Evolutionary conservation across 495 filamentous ascomycete species (phyloP).

Genomic region (Filosporella fistucella): DNA sequence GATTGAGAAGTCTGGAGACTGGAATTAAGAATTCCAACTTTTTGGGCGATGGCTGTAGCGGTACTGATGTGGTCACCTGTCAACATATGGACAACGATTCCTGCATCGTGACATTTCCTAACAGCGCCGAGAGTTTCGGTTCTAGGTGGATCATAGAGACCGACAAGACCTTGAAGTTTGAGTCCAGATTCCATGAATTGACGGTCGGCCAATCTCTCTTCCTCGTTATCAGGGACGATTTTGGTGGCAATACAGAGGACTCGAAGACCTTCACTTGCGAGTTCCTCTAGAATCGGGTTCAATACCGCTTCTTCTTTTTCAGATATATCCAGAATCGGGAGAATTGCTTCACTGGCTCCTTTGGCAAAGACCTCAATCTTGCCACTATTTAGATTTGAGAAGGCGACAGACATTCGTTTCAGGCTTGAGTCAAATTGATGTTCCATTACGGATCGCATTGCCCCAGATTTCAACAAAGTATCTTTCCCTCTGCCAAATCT

Average conservation of each 20-base stretch:
- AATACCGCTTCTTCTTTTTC: slow-evolving; percentile 28
- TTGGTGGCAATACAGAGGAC: slow-evolving; percentile 48
- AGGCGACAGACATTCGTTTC: slow-evolving; percentile 57
- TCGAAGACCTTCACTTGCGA: slow-evolving; percentile 52
- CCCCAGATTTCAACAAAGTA: slow-evolving; percentile 21
- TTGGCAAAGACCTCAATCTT: slow-evolving; percentile 46
- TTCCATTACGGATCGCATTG: slow-evolving; percentile 42
- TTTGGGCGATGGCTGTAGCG: slow-evolving; percentile 78
- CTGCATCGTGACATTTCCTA: slow-evolving; percentile 66
- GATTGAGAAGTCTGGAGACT: slow-evolving; percentile 25
- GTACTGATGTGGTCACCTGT: slow-evolving; percentile 85
- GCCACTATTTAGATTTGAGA: slow-evolving; percentile 30
- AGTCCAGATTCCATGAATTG: neutral
- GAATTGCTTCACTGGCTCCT: slow-evolving; percentile 51
- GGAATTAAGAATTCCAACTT: slow-evolving; percentile 81
- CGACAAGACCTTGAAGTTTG: slow-evolving; percentile 59
- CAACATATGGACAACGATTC: slow-evolving; percentile 86
- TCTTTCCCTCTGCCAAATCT: slow-evolving; percentile 57
- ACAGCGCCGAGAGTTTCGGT: slow-evolving; percentile 74
- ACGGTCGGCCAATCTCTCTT: slow-evolving; percentile 35
- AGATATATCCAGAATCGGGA: slow-evolving; percentile 37
- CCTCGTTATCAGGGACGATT: slow-evolving; percentile 53
- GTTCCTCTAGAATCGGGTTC: slow-evolving; percentile 39
- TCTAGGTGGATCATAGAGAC: slow-evolving; percentile 76
- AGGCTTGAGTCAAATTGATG: slow-evolving; percentile 58